phyloP scores from a whole-genome alignment of 78 protist genomes.

The Blattamonas nauphoetae region DNA sequence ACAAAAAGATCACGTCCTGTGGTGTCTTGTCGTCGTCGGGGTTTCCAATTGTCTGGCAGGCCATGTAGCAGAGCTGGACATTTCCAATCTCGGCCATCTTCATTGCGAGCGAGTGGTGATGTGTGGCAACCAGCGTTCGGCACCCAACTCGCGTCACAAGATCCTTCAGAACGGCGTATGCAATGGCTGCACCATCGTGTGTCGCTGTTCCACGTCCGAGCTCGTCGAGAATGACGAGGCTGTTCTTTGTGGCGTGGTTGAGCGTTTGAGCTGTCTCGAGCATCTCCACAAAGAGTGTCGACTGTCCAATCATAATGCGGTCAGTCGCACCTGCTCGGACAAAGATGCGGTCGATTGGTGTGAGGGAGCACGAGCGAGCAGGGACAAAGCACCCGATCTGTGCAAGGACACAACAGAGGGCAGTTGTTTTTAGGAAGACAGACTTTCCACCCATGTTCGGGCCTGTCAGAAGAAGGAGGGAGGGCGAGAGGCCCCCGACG shows the following conservation, averaged over 20 bases:
- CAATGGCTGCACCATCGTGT: conserved; percentile 29
- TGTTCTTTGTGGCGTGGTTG: conserved; percentile 58
- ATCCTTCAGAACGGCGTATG: conserved; percentile 24
- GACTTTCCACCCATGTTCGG: conserved; percentile 95
- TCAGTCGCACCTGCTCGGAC: conserved; percentile 79
- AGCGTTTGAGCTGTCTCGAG: conserved; percentile 55
- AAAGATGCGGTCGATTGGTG: conserved; percentile 86
- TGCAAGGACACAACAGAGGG: conserved; percentile 62
- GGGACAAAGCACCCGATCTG: conserved; percentile 92
- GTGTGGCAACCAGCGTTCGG: conserved; percentile 85
- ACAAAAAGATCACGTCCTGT: conserved; percentile 68
- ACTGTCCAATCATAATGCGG: conserved; percentile 73
- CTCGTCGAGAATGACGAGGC: conserved; percentile 93
- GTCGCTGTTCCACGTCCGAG: conserved; percentile 54
- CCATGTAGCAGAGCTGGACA: neutral
- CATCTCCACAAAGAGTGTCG: conserved; percentile 92
- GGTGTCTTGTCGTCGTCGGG: neutral
- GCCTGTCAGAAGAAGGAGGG: conserved; percentile 77
- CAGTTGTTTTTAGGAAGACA: conserved; percentile 67
- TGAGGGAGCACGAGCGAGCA: conserved; percentile 50
- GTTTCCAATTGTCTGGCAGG: neutral
- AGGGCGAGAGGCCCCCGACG: conserved; percentile 12
- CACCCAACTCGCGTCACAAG: conserved; percentile 30
- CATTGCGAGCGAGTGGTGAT: conserved; percentile 76
- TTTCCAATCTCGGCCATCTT: conserved; percentile 32